phyloP scores from a whole-genome alignment of 2,329 filamentous ascomycete genomes.

The Podosphaera aphanis region DNA sequence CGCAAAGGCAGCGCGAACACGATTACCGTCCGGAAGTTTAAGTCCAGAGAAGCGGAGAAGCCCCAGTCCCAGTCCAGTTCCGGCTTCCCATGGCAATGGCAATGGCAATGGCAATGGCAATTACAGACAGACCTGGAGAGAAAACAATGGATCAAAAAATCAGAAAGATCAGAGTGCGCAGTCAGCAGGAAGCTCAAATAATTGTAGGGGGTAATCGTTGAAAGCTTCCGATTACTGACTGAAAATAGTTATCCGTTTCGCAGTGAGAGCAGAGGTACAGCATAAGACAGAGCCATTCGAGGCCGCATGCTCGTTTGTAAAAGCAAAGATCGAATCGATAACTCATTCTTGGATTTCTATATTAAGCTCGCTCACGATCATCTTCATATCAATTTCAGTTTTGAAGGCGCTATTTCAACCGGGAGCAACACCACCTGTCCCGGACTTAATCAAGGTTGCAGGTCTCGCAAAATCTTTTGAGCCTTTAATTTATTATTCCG shows the following conservation, averaged over 20 bases:
- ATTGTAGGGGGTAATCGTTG: constrained; percentile 21
- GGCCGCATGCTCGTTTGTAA: constrained; percentile 39
- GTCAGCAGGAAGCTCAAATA: constrained; percentile 19
- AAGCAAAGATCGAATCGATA: constrained; percentile 31
- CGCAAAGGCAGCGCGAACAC: constrained; percentile 14
- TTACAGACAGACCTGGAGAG: neutral
- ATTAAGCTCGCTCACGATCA: constrained; percentile 34
- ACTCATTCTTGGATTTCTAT: constrained; percentile 49
- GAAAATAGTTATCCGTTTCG: constrained; percentile 61
- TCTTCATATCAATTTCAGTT: constrained; percentile 39
- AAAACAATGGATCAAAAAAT: neutral
- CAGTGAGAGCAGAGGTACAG: constrained; percentile 66
- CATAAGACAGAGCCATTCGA: constrained; percentile 72
- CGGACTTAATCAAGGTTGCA: constrained; percentile 77
- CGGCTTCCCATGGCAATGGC: neutral
- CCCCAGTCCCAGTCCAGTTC: neutral
- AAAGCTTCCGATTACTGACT: constrained; percentile 6
- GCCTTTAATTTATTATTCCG: constrained; percentile 82
- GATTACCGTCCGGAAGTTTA: constrained; percentile 25
- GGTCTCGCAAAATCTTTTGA: constrained; percentile 79
- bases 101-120: neutral
- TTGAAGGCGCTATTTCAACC: constrained; percentile 47
- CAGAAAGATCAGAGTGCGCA: neutral
- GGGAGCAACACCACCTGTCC: constrained; percentile 40
- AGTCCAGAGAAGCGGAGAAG: constrained; percentile 25